Conservation (phyloP, 495 filamentous ascomycete genomes). For the Hypoxylon fuscum region DNA sequence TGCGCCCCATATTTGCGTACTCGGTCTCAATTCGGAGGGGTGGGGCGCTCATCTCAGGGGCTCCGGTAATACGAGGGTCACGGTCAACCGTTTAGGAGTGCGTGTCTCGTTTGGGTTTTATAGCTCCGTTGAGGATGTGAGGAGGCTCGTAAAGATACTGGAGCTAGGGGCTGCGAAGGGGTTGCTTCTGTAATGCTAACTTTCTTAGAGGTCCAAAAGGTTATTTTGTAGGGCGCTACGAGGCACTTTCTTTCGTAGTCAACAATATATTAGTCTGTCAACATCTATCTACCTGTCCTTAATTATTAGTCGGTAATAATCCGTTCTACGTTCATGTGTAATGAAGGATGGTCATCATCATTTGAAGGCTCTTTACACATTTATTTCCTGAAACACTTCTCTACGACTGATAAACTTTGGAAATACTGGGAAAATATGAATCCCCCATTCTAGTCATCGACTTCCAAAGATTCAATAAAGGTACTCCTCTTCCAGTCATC, state of each 20-base stretch:
- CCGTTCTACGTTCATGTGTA: no score
- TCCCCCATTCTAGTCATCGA: neutral
- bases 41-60: conserved; percentile 23
- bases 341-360: no score
- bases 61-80: conserved; percentile 8
- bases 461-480: conserved; percentile 4
- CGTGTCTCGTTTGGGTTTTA: conserved; percentile 40
- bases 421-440: no score
- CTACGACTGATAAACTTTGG: no score
- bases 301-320: no score
- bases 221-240: no score
- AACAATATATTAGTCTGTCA: no score
- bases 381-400: no score
- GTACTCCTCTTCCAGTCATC: conserved; percentile 22
- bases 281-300: no score
- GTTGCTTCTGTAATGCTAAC: neutral
- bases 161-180: conserved; percentile 12
- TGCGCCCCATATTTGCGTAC: conserved; percentile 37
- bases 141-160: conserved; percentile 23
- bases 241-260: no score
- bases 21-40: conserved; percentile 17
- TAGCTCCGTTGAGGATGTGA: conserved; percentile 31
- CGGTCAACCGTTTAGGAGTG: conserved; percentile 30
- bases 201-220: no score
- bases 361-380: no score